Conservation (phyloP, 768 basidiomycete species). For the Suillus weaverae region DNA sequence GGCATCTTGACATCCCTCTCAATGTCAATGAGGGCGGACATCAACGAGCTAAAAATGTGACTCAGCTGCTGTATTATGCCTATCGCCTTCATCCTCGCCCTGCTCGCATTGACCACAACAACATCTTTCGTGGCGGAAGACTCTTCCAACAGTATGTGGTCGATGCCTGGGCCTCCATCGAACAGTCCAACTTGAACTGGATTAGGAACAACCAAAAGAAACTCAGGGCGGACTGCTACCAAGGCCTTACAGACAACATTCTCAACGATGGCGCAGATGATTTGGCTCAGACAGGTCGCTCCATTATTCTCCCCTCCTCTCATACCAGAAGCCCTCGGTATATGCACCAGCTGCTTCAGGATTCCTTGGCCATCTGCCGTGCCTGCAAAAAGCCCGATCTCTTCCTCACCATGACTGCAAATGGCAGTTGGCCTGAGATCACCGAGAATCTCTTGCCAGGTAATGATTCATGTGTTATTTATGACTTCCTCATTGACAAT, state of each 20-base stretch:
- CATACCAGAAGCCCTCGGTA: conserved; percentile 40
- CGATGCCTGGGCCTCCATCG: too few species aligned
- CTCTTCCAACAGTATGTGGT: conserved; percentile 35
- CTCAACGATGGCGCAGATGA: conserved; percentile 25
- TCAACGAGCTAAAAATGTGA: conserved; percentile 22
- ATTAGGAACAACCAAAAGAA: conserved; percentile 19
- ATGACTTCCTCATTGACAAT: neutral
- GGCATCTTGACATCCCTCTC: conserved; percentile 20
- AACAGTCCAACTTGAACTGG: conserved; percentile 9
- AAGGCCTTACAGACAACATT: neutral
- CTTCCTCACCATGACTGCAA: too few species aligned
- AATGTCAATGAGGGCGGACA: too few species aligned
- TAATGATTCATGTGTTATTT: neutral
- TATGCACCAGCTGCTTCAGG: conserved; percentile 46
- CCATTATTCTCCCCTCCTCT: conserved; percentile 42
- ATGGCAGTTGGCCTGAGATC: conserved; percentile 34
- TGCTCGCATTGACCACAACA: conserved; percentile 16
- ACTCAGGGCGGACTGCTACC: too few species aligned
- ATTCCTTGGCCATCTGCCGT: conserved; percentile 46
- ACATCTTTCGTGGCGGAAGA: conserved; percentile 35
- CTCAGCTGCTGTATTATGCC: conserved; percentile 29
- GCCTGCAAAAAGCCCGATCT: conserved; percentile 17
- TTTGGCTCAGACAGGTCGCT: conserved; percentile 31
- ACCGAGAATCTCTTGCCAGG: conserved; percentile 35
- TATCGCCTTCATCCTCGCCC: conserved; percentile 35